Percentiles rank a stretch among this genome's conserved stretches.
Evolutionary conservation across 768 basidiomycete genomes (phyloP).

Genomic region (Termitomyces sp.): DNA sequence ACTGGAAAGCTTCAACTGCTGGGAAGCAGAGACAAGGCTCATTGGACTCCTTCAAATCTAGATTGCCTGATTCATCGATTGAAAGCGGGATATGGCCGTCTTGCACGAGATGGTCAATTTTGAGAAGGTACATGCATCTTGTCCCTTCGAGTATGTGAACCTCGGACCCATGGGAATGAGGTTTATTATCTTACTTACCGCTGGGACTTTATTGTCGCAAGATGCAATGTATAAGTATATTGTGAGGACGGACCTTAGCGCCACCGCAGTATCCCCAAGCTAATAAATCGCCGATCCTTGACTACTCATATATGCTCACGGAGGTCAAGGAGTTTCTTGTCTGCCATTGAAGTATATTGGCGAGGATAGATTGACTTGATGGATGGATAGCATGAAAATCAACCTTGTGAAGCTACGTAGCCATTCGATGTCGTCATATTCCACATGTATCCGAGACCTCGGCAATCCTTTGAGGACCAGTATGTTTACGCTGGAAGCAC

Average conservation of each 20-base stretch:
- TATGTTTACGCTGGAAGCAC: neutral
- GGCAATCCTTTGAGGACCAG: neutral
- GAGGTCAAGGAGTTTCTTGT: neutral
- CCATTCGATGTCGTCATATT: neutral
- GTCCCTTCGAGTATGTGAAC: neutral
- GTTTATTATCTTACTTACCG: neutral
- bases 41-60: neutral
- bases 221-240: neutral
- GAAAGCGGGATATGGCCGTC: neutral
- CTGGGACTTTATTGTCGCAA: neutral
- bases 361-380: neutral
- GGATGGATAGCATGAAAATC: neutral
- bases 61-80: neutral
- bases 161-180: neutral
- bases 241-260: neutral
- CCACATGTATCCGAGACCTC: neutral
- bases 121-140: neutral
- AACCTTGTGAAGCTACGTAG: neutral
- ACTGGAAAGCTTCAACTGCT: neutral
- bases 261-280: neutral
- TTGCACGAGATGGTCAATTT: neutral
- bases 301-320: neutral
- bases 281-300: no score
- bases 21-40: neutral
- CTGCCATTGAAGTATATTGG: neutral